Evolutionary conservation across 176 grass and related monocot species (phyloP).

Genomic region (Olyra latifolia): DNA sequence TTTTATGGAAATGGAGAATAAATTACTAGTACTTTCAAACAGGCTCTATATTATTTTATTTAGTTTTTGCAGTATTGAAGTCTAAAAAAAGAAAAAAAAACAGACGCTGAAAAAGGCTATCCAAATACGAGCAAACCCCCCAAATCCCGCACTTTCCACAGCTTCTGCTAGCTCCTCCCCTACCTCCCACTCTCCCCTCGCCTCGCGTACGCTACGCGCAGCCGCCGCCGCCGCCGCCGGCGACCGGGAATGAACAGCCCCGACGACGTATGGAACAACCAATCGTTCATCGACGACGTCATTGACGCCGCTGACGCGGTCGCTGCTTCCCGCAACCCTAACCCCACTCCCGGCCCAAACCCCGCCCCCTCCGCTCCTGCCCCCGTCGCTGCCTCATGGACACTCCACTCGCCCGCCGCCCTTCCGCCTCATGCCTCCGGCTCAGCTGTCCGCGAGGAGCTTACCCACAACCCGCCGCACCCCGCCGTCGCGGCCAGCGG

Average conservation of each 20-base stretch:
- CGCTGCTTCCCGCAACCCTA: constrained; percentile 49
- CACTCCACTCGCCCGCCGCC: background rate
- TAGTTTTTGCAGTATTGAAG: background rate
- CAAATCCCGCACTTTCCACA: background rate
- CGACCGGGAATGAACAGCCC: constrained; percentile 44
- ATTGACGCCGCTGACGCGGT: constrained; percentile 5
- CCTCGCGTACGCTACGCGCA: background rate
- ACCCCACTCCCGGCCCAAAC: constrained; percentile 1
- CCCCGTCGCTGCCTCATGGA: background rate
- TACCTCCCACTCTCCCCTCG: background rate
- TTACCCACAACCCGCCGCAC: constrained; percentile 34
- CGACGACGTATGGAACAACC: constrained; percentile 48
- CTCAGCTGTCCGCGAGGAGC: background rate
- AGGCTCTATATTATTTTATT: no score
- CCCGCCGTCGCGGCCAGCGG: background rate
- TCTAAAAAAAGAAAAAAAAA: no score
- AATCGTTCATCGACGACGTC: background rate
- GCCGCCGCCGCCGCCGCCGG: background rate
- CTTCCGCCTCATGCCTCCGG: background rate
- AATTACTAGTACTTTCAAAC: no score
- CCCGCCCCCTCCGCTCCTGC: background rate
- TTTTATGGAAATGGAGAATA: no score
- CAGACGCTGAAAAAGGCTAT: background rate
- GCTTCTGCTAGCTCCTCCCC: background rate
- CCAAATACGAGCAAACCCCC: background rate